phyloP scores from a whole-genome alignment of 768 basidiomycete species.

The Suillus alpinus region DNA sequence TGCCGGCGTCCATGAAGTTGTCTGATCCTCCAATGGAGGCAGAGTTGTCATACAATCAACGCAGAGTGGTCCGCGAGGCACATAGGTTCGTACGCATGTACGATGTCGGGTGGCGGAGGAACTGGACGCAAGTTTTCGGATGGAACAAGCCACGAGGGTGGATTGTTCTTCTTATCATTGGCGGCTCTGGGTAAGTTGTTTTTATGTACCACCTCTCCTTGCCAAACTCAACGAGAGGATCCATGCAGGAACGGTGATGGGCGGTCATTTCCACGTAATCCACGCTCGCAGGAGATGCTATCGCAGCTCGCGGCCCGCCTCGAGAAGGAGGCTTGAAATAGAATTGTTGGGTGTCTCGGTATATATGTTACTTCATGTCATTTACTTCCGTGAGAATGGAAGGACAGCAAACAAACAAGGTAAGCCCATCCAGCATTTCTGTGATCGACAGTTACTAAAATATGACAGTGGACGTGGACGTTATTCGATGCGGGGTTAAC shows the following conservation, averaged over 20 bases:
- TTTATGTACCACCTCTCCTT: neutral
- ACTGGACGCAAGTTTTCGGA: constrained; percentile 69
- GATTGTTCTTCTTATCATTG: constrained; percentile 52
- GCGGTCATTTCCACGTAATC: constrained; percentile 63
- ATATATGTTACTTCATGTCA: neutral
- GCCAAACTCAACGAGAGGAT: neutral
- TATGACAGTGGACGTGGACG: neutral
- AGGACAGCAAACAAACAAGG: neutral
- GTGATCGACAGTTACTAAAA: neutral
- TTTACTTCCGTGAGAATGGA: neutral
- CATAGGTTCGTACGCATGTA: constrained; percentile 62
- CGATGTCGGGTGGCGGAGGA: constrained; percentile 70
- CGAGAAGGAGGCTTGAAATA: constrained; percentile 27
- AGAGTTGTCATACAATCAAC: constrained; percentile 64
- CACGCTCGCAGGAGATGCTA: constrained; percentile 63
- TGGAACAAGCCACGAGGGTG: constrained; percentile 52
- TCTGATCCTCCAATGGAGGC: constrained; percentile 73
- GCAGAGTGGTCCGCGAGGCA: constrained; percentile 61
- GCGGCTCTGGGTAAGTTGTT: constrained; percentile 59
- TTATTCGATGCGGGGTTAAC: neutral
- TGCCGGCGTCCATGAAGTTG: constrained; percentile 46
- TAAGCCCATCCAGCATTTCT: neutral
- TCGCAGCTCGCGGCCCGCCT: constrained; percentile 62
- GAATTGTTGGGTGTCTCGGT: neutral
- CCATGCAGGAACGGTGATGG: constrained; percentile 61